Percentiles rank a stretch among this genome's conserved stretches.
Evolutionary conservation across 108 stramenopile genomes (phyloP).

Genomic region (Cylindrotheca fusiformis): DNA sequence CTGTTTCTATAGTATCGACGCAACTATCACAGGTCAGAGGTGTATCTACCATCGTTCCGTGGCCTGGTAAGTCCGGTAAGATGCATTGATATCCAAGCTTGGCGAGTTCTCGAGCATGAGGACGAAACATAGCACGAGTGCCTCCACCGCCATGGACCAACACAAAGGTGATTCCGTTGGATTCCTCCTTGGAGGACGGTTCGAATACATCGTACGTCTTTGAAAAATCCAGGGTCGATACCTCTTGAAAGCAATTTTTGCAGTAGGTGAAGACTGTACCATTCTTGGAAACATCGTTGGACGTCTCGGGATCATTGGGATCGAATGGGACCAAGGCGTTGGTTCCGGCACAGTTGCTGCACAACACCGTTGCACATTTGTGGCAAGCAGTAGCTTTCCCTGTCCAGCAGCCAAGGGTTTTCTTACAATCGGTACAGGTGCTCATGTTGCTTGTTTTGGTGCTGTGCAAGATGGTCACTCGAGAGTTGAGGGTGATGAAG

Average conservation of each 20-base stretch:
- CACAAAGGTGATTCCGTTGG: conserved; percentile 21
- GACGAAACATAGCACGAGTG: conserved; percentile 34
- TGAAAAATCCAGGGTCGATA: conserved; percentile 42
- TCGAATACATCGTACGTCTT: conserved; percentile 37
- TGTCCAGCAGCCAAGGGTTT: too few relatives aligned
- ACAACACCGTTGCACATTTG: conserved; percentile 4
- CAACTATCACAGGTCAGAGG: conserved; percentile 44
- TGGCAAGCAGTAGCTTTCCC: conserved; percentile 1
- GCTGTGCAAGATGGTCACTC: too few relatives aligned
- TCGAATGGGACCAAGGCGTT: conserved; percentile 9
- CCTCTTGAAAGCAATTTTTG: conserved; percentile 39
- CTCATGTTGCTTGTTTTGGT: too few relatives aligned
- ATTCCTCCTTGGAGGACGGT: conserved; percentile 3
- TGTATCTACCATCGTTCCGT: conserved; percentile 45
- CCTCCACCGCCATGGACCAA: conserved; percentile 47
- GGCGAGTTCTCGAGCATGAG: conserved; percentile 20
- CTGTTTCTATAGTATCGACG: conserved; percentile 21
- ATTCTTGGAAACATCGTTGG: conserved; percentile 13
- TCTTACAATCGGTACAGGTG: too few relatives aligned
- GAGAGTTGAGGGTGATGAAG: too few relatives aligned
- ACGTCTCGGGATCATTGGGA: background rate
- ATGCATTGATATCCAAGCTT: conserved; percentile 11
- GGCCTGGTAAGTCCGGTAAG: conserved; percentile 45
- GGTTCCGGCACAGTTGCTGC: conserved; percentile 8
- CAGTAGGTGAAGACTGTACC: conserved; percentile 32